These are phyloP conservation scores for Kazachstania sp. DNA, from an alignment of 1,139 yeast genomes.

Conservation along the genomic window DNA sequence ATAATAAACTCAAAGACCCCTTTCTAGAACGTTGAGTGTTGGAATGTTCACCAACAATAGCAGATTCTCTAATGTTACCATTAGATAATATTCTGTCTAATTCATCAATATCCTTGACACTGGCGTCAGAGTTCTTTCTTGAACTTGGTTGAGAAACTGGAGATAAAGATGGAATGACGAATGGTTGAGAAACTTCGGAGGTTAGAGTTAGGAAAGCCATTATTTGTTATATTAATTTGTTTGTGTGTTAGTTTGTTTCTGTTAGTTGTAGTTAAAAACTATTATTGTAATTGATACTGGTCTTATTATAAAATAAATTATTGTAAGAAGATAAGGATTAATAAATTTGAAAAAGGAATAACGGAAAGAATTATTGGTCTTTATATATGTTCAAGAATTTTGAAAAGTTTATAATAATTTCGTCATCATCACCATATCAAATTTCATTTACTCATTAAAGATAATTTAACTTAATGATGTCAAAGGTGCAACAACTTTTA, in stretches of 20 bases:
- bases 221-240: slow-evolving; percentile 9
- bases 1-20: slow-evolving; percentile 10
- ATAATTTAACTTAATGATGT: too few species aligned
- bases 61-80: not conserved
- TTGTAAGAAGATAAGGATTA: not conserved
- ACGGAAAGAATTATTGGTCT: slow-evolving; percentile 1
- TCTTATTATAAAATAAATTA: not conserved
- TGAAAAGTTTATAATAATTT: not conserved
- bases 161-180: slow-evolving; percentile 54
- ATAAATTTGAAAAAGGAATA: not conserved
- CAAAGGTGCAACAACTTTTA: too few species aligned
- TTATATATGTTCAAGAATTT: slow-evolving; percentile 1
- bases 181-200: slow-evolving; percentile 50
- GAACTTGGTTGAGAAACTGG: slow-evolving; percentile 39
- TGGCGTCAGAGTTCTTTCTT: slow-evolving; percentile 25
- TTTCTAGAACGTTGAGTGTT: slow-evolving; percentile 7
- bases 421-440: too few species aligned
- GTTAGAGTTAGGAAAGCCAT: slow-evolving; percentile 44
- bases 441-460: too few species aligned
- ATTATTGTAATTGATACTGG: not conserved
- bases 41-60: slow-evolving; percentile 1
- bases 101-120: slow-evolving; percentile 11
- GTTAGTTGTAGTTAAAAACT: not conserved
- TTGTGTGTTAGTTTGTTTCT: not conserved
- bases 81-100: slow-evolving; percentile 7